Percentiles rank a stretch among this genome's conserved stretches.
Conservation (phyloP, 2,329 filamentous ascomycete species). For the Epichloe bromicola region DNA sequence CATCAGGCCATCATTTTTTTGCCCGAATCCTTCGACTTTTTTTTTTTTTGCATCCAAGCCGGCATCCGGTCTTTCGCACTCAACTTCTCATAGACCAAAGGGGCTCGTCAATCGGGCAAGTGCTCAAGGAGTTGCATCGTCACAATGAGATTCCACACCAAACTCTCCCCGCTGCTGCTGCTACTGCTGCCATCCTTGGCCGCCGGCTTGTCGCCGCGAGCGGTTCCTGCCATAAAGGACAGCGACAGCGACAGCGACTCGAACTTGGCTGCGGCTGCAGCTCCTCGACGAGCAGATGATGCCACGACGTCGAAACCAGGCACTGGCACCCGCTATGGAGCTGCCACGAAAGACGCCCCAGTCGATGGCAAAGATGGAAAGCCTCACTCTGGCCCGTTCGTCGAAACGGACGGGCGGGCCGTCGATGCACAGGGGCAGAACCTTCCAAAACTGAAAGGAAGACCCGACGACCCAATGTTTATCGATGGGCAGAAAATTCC, state of each 20-base stretch:
- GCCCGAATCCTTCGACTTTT: neutral
- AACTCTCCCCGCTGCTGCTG: conserved; percentile 42
- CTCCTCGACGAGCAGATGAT: conserved; percentile 15
- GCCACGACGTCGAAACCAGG: conserved; percentile 13
- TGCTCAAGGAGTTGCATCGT: neutral
- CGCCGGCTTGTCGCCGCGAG: conserved; percentile 23
- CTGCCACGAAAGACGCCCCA: conserved; percentile 61
- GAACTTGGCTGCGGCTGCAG: conserved; percentile 10
- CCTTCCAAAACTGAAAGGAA: conserved; percentile 33
- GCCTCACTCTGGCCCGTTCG: conserved; percentile 76
- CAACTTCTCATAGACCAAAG: neutral
- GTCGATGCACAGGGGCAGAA: conserved; percentile 23
- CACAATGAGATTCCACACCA: conserved; percentile 47
- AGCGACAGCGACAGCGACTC: conserved; percentile 10
- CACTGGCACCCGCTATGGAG: conserved; percentile 20
- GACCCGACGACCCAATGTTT: conserved; percentile 37
- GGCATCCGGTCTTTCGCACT: neutral
- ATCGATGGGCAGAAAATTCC: conserved; percentile 50
- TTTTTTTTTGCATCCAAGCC: neutral
- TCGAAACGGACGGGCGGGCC: conserved; percentile 37
- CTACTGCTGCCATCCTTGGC: conserved; percentile 47
- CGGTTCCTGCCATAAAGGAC: conserved; percentile 12
- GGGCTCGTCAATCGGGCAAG: neutral
- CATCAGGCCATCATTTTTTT: neutral
- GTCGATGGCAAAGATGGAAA: conserved; percentile 90